A percentile compares a stretch with the other conserved stretches of the same genome.
Evolutionary conservation across 169 alveolate species (phyloP).

Genomic region (Plasmodium vinckei): DNA sequence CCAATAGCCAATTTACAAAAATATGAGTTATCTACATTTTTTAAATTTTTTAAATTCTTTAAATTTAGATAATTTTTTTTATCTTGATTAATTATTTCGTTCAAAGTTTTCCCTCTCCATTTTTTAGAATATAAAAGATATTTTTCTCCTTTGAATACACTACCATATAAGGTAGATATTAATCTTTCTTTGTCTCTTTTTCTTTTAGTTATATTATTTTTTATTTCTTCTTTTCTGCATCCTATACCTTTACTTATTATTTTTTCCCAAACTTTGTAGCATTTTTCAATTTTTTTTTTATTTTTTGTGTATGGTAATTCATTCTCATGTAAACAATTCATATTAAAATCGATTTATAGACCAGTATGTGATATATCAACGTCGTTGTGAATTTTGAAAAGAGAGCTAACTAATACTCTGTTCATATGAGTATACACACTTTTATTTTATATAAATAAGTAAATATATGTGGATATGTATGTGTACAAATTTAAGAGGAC

Average conservation of each 20-base stretch:
- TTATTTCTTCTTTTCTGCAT: slow-evolving; percentile 52
- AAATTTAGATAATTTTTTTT: slow-evolving; percentile 18
- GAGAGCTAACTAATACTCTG: not conserved
- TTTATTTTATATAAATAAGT: not conserved
- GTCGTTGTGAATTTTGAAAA: not conserved
- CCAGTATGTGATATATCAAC: not conserved
- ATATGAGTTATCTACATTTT: slow-evolving; percentile 41
- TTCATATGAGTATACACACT: not conserved
- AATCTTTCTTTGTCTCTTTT: slow-evolving; percentile 67
- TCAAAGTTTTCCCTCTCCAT: slow-evolving; percentile 72
- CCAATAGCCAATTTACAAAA: slow-evolving; percentile 61
- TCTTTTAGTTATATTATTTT: slow-evolving; percentile 20
- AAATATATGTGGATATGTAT: not conserved
- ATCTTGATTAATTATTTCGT: slow-evolving; percentile 72
- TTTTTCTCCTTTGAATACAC: slow-evolving; percentile 50
- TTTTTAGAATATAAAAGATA: slow-evolving; percentile 51
- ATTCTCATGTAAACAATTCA: slow-evolving; percentile 16
- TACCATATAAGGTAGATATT: slow-evolving; percentile 50
- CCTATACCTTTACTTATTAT: slow-evolving; percentile 48
- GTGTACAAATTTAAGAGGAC: no score
- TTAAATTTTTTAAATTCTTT: slow-evolving; percentile 46
- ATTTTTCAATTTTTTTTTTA: slow-evolving; percentile 30
- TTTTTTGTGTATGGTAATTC: slow-evolving; percentile 1
- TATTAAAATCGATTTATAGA: not conserved
- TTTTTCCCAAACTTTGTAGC: slow-evolving; percentile 40